Conservation (phyloP, 768 basidiomycete genomes). For the Paxillus involutus region DNA sequence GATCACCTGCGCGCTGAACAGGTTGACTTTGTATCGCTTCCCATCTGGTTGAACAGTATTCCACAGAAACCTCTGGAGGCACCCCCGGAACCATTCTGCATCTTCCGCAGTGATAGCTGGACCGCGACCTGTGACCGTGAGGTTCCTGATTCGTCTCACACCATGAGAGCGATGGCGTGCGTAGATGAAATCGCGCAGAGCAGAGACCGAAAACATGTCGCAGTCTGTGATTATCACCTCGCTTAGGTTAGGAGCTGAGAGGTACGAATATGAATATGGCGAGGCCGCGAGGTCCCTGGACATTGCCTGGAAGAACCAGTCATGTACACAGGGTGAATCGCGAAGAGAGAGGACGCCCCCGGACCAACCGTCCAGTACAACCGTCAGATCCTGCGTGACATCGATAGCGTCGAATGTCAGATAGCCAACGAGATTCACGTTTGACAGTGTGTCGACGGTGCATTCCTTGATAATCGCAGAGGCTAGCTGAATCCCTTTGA, state of each 20-base stretch:
- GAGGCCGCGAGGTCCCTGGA: neutral
- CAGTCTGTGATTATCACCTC: neutral
- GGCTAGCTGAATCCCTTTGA: neutral
- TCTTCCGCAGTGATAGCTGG: neutral
- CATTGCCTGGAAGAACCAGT: neutral
- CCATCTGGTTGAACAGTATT: conserved; percentile 1
- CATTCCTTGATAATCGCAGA: neutral
- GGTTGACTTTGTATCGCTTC: neutral
- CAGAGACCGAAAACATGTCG: neutral
- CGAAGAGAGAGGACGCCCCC: neutral
- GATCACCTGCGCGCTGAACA: neutral
- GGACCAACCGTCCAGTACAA: neutral
- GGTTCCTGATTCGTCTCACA: neutral
- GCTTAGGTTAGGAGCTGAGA: neutral
- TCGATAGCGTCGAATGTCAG: neutral
- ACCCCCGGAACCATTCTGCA: neutral
- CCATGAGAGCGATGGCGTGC: neutral
- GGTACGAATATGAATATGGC: neutral
- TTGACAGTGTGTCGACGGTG: neutral
- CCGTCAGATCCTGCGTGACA: neutral
- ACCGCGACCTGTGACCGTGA: neutral
- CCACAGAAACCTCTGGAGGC: neutral
- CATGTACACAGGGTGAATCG: neutral
- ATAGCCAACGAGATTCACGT: neutral
- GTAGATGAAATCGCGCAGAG: neutral